These are phyloP conservation scores for Penicillium canariense DNA, from an alignment of 495 filamentous ascomycete genomes.

Conservation along the genomic window DNA sequence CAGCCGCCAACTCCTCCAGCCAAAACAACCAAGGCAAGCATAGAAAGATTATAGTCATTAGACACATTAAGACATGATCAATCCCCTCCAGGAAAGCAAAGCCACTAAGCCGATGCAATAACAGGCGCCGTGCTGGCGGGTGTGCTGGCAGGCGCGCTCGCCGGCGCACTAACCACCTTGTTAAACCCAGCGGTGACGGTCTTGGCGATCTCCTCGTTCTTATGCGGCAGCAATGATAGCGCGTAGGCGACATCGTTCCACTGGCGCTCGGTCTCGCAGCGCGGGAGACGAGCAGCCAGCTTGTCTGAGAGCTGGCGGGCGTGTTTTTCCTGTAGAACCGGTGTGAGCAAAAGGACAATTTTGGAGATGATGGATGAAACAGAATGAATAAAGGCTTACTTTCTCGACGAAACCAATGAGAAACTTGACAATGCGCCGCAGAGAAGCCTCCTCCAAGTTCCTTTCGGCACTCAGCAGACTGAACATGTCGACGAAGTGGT, in stretches of 20 bases:
- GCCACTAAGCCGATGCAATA: slow-evolving; percentile 46
- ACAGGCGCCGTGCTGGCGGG: slow-evolving; percentile 1
- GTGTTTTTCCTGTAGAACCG: slow-evolving; percentile 77
- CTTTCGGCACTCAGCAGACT: slow-evolving; percentile 80
- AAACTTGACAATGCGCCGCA: slow-evolving; percentile 87
- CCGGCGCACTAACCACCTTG: slow-evolving; percentile 64
- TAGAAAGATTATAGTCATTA: slow-evolving; percentile 17
- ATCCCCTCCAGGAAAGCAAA: neutral
- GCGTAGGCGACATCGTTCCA: slow-evolving; percentile 98
- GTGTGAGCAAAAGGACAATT: slow-evolving; percentile 10
- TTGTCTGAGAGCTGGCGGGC: slow-evolving; percentile 94
- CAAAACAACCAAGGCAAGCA: neutral
- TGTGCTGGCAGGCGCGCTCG: neutral
- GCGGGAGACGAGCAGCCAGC: slow-evolving; percentile 77
- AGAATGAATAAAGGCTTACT: slow-evolving; percentile 52
- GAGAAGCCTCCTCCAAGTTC: slow-evolving; percentile 75
- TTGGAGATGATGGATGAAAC: neutral
- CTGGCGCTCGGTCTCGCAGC: slow-evolving; percentile 89
- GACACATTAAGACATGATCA: slow-evolving; percentile 14
- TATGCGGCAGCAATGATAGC: slow-evolving; percentile 84
- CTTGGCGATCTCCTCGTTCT: slow-evolving; percentile 96
- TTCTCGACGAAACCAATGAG: slow-evolving; percentile 95
- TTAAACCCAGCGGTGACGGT: slow-evolving; percentile 74
- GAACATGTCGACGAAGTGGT: slow-evolving; percentile 99
- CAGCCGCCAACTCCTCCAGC: slow-evolving; percentile 8